A percentile compares a stretch with the other conserved stretches of the same genome.
Conservation (phyloP, 2,329 filamentous ascomycete genomes). For the Microsporum canis region DNA sequence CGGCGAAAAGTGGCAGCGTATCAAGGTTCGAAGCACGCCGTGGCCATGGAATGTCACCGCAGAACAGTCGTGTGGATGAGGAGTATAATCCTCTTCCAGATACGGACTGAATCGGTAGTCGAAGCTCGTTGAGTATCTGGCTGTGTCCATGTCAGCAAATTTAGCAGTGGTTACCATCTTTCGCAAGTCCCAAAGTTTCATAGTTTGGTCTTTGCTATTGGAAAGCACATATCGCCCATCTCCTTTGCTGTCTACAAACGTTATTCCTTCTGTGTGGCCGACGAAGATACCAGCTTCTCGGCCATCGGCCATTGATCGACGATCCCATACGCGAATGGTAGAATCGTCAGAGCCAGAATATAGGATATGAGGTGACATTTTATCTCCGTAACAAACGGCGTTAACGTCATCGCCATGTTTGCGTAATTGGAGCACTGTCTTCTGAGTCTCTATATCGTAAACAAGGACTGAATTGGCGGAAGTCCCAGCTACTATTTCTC, state of each 20-base stretch:
- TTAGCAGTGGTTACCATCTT: conserved; percentile 68
- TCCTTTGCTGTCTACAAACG: conserved; percentile 67
- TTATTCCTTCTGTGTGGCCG: conserved; percentile 42
- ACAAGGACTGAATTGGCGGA: conserved; percentile 69
- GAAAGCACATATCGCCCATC: conserved; percentile 82
- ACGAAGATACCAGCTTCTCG: conserved; percentile 54
- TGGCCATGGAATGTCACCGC: conserved; percentile 91
- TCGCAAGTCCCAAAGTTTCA: conserved; percentile 92
- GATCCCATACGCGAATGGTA: conserved; percentile 92
- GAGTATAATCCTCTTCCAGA: conserved; percentile 44
- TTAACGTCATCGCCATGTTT: conserved; percentile 88
- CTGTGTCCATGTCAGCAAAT: conserved; percentile 42
- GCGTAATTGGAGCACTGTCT: conserved; percentile 59
- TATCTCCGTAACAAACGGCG: conserved; percentile 90
- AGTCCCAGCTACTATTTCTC: conserved; percentile 83
- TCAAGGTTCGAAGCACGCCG: conserved; percentile 75
- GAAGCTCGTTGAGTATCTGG: conserved; percentile 46
- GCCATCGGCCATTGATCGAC: conserved; percentile 54
- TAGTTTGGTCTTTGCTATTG: conserved; percentile 92
- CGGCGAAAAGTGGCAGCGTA: conserved; percentile 90
- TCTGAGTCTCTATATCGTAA: conserved; percentile 77
- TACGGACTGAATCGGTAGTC: conserved; percentile 52
- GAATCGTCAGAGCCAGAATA: conserved; percentile 94
- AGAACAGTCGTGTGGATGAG: conserved; percentile 76
- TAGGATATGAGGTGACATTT: conserved; percentile 76